These are phyloP conservation scores for Diaporthe vaccinii DNA, from an alignment of 2,329 filamentous ascomycete genomes.

Conservation along the genomic window DNA sequence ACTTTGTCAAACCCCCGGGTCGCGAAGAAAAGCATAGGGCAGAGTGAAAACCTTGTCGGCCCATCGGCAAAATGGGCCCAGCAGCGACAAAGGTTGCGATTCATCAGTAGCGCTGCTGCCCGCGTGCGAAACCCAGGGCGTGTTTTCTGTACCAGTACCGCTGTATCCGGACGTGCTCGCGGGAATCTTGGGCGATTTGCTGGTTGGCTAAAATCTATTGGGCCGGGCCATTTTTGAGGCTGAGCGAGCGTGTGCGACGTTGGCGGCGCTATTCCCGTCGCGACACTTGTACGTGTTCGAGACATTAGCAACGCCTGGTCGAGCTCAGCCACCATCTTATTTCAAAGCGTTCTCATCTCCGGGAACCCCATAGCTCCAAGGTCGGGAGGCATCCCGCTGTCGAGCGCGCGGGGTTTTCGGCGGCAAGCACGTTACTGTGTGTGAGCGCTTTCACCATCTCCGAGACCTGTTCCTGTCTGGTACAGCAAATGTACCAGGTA, in stretches of 20 bases:
- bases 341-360: constrained; percentile 20
- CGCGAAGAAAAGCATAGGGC: not conserved
- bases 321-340: constrained; percentile 32
- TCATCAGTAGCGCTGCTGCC: not conserved
- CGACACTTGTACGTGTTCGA: constrained; percentile 17
- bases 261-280: constrained; percentile 29
- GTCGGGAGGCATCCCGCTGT: not conserved
- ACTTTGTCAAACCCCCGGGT: not conserved
- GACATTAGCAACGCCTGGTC: constrained; percentile 6
- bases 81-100: constrained; percentile 6
- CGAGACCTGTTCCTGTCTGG: not conserved
- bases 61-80: constrained; percentile 7
- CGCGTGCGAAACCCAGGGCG: not conserved
- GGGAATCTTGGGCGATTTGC: constrained; percentile 5
- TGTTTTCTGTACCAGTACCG: constrained; percentile 1
- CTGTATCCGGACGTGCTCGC: constrained; percentile 16
- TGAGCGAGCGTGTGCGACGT: constrained; percentile 31
- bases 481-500: not conserved
- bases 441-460: not conserved
- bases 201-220: constrained; percentile 24
- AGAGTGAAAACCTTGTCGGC: constrained; percentile 19
- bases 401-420: not conserved
- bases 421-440: constrained; percentile 2
- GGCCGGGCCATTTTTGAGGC: constrained; percentile 35
- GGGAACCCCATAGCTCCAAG: not conserved